Percentiles rank a stretch among this genome's conserved stretches.
phyloP scores from a whole-genome alignment of 306 rosid genomes.

The Gleditsia sinensis region DNA sequence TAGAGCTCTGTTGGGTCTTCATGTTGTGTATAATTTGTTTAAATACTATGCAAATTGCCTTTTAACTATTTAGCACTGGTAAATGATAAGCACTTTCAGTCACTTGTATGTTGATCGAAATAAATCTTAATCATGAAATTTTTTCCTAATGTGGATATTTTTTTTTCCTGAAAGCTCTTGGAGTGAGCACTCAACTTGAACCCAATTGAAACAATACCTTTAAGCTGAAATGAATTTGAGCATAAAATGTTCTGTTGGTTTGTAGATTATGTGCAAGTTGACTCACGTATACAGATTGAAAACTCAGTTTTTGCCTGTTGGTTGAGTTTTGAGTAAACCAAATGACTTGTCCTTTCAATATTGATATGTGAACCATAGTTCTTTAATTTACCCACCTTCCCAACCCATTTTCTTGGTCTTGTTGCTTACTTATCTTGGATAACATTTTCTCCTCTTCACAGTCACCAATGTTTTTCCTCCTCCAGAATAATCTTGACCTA shows the following conservation, averaged over 20 bases:
- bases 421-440: not conserved
- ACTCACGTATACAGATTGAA: too few species aligned
- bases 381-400: not conserved
- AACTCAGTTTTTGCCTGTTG: not conserved
- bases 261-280: not conserved
- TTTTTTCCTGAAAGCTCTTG: not conserved
- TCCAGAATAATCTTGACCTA: too few species aligned
- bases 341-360: not conserved
- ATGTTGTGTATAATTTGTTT: not conserved
- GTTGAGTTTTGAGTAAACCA: too few species aligned
- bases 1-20: not conserved
- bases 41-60: not conserved
- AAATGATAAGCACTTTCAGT: not conserved
- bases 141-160: not conserved
- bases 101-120: not conserved
- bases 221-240: not conserved
- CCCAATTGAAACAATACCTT: not conserved
- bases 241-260: not conserved
- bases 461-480: too few species aligned
- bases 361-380: too few species aligned
- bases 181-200: not conserved
- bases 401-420: not conserved
- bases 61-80: not conserved
- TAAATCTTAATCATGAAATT: not conserved
- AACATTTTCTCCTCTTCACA: not conserved